phyloP scores from a whole-genome alignment of 768 basidiomycete genomes.

The Auricularia sp. region DNA sequence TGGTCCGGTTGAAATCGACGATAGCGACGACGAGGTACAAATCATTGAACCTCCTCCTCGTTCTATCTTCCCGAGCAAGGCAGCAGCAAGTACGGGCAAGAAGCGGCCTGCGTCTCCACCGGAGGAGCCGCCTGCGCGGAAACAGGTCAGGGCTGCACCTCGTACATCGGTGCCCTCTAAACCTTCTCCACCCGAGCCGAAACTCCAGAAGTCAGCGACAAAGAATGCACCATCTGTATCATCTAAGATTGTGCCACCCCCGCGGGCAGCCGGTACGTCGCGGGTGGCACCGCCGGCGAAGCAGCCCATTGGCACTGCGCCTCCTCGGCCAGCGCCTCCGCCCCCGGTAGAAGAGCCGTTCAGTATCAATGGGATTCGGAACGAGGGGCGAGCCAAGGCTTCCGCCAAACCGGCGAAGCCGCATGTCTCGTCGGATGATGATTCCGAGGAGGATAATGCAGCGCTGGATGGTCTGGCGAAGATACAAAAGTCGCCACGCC shows the following conservation, averaged over 20 bases:
- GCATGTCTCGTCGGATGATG: constrained; percentile 30
- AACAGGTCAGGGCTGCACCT: background rate
- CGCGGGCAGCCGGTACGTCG: background rate
- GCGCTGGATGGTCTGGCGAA: constrained; percentile 46
- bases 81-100: background rate
- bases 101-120: background rate
- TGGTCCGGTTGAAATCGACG: constrained; percentile 11
- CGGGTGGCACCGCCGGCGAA: background rate
- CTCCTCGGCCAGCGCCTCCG: background rate
- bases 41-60: constrained; percentile 30
- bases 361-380: constrained; percentile 19
- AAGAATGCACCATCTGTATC: background rate
- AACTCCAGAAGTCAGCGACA: no score
- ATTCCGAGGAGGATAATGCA: constrained; percentile 31
- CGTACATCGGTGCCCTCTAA: no score
- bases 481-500: constrained; percentile 50
- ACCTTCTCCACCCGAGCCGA: no score
- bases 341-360: constrained; percentile 19
- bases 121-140: background rate
- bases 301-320: background rate
- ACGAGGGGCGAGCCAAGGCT: background rate
- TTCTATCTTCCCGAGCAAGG: no score
- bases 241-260: background rate
- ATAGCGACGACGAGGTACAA: constrained; percentile 51
- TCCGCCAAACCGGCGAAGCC: background rate